Evolutionary conservation across 495 filamentous ascomycete species (phyloP).

Genomic region (Niebla homalea): DNA sequence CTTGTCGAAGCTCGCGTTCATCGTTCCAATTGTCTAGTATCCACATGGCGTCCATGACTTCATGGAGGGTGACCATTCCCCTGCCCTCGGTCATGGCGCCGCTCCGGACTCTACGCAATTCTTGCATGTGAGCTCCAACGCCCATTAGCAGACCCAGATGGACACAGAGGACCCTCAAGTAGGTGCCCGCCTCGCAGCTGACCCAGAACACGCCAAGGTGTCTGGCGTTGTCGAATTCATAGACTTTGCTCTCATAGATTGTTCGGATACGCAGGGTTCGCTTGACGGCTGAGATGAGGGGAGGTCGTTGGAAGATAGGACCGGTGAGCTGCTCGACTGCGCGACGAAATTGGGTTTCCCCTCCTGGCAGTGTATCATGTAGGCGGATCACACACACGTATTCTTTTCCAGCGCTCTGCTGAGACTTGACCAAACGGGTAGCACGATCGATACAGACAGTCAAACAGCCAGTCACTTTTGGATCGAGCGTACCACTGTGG

Average conservation of each 20-base stretch:
- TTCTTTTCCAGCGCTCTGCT: slow-evolving; percentile 93
- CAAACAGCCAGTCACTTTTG: slow-evolving; percentile 84
- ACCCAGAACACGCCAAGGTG: slow-evolving; percentile 99
- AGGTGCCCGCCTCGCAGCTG: slow-evolving; percentile 94
- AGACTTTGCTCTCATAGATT: slow-evolving; percentile 86
- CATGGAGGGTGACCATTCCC: slow-evolving; percentile 84
- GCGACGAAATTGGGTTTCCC: slow-evolving; percentile 74
- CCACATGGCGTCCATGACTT: slow-evolving; percentile 93
- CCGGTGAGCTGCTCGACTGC: slow-evolving; percentile 91
- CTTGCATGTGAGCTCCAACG: slow-evolving; percentile 97
- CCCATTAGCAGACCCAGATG: slow-evolving; percentile 86
- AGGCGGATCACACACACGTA: slow-evolving; percentile 79
- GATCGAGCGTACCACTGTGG: slow-evolving; percentile 93
- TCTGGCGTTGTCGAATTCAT: slow-evolving; percentile 95
- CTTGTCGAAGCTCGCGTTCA: slow-evolving; percentile 71
- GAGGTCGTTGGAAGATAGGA: slow-evolving; percentile 92
- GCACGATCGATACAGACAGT: slow-evolving; percentile 94
- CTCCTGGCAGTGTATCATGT: slow-evolving; percentile 83
- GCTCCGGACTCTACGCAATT: slow-evolving; percentile 82
- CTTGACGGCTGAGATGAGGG: slow-evolving; percentile 96
- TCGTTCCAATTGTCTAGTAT: slow-evolving; percentile 81
- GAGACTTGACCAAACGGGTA: slow-evolving; percentile 91
- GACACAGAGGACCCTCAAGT: slow-evolving; percentile 95
- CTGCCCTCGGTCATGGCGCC: slow-evolving; percentile 88
- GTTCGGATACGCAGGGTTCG: slow-evolving; percentile 93